Percentiles rank a stretch among this genome's conserved stretches.
Conservation (phyloP, 2,329 filamentous ascomycete species). For the Calonectria montana region DNA sequence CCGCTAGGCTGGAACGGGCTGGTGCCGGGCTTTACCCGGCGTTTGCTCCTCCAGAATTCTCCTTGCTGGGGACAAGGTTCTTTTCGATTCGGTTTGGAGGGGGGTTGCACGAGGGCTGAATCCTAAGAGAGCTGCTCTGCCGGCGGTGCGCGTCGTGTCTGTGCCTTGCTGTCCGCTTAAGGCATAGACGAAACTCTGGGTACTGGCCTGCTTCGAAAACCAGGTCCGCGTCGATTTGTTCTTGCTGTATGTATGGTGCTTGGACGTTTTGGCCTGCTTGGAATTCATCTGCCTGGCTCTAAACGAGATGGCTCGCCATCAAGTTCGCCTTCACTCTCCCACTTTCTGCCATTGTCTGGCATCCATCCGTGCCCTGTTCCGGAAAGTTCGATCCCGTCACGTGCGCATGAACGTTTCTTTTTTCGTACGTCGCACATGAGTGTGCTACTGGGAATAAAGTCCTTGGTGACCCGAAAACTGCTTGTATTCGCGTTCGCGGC, state of each 20-base stretch:
- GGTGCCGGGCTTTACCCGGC: conserved; percentile 47
- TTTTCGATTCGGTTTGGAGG: conserved; percentile 20
- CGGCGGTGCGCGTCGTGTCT: conserved; percentile 17
- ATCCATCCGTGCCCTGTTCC: conserved; percentile 7
- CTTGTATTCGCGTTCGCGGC: neutral
- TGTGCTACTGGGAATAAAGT: neutral
- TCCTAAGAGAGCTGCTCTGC: conserved; percentile 39
- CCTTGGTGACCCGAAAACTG: neutral
- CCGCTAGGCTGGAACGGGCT: conserved; percentile 34
- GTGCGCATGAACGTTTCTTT: conserved; percentile 1
- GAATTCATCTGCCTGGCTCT: neutral
- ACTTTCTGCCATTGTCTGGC: neutral
- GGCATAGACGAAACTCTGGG: neutral
- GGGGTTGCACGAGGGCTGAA: conserved; percentile 47
- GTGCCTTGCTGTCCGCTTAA: neutral
- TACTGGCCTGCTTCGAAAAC: neutral
- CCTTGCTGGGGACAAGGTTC: conserved; percentile 23
- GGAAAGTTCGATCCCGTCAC: conserved; percentile 6
- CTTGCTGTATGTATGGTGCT: neutral
- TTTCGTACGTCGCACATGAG: neutral
- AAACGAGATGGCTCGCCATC: neutral
- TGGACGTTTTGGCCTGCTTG: neutral
- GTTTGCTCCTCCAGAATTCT: conserved; percentile 27
- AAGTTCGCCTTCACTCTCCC: neutral
- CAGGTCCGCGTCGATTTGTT: neutral